Conservation (phyloP, 2,329 filamentous ascomycete species). For the Leptographium lundbergii region DNA sequence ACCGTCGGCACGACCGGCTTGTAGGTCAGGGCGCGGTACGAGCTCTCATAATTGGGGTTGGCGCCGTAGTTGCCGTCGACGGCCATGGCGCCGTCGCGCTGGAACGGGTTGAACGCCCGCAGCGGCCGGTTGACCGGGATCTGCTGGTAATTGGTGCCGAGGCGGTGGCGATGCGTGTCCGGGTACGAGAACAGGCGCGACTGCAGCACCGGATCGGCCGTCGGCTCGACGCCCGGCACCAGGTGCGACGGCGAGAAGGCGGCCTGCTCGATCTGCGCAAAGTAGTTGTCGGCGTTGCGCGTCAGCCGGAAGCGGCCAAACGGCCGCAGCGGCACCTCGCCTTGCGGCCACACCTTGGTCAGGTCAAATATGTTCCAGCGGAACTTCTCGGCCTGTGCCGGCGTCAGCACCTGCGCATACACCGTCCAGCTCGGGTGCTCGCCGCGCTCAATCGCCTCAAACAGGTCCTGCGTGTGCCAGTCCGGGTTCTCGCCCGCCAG, state of each 20-base stretch:
- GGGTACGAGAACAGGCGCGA: constrained; percentile 48
- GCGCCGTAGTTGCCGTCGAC: constrained; percentile 51
- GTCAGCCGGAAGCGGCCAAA: constrained; percentile 53
- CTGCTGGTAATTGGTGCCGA: constrained; percentile 52
- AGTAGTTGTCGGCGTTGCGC: constrained; percentile 54
- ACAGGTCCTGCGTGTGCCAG: constrained; percentile 50
- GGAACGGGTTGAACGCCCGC: constrained; percentile 52
- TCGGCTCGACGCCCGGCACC: constrained; percentile 50
- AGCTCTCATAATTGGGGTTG: constrained; percentile 45
- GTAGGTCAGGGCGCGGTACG: constrained; percentile 33
- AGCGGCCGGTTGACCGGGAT: constrained; percentile 48
- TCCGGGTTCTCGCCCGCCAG: constrained; percentile 47
- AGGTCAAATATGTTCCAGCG: constrained; percentile 55
- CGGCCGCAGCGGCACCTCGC: constrained; percentile 45
- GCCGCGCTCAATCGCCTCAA: constrained; percentile 46
- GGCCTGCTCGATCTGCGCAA: constrained; percentile 55
- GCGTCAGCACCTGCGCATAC: constrained; percentile 50
- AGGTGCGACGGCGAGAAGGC: constrained; percentile 53
- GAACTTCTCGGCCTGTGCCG: constrained; percentile 48
- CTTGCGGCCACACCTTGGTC: constrained; percentile 57
- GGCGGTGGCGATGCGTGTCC: constrained; percentile 49
- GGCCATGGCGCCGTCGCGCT: constrained; percentile 61
- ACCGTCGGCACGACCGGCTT: constrained; percentile 24
- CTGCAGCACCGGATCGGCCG: constrained; percentile 50
- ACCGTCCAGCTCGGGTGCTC: constrained; percentile 51